A percentile compares a stretch with the other conserved stretches of the same genome.
Evolutionary conservation across 2,329 filamentous ascomycete species (phyloP).

Genomic region (Aspergillus sp.): DNA sequence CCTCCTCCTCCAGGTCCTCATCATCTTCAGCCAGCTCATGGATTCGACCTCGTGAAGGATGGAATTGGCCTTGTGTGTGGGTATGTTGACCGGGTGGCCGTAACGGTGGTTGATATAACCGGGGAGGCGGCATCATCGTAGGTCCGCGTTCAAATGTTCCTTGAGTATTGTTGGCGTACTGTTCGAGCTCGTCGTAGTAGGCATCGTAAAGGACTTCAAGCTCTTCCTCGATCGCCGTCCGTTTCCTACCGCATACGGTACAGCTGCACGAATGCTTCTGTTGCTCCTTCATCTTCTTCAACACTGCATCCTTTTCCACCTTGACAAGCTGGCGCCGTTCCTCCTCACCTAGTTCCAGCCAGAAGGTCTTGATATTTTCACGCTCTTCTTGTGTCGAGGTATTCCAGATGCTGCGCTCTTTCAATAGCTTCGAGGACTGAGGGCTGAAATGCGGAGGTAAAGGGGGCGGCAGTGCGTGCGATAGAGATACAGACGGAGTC

Average conservation of each 20-base stretch:
- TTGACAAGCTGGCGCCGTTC: conserved; percentile 94
- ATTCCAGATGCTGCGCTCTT: conserved; percentile 90
- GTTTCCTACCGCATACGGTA: conserved; percentile 92
- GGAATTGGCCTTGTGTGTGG: conserved; percentile 56
- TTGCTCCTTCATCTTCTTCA: conserved; percentile 99
- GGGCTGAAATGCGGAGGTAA: conserved; percentile 44
- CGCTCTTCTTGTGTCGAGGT: conserved; percentile 91
- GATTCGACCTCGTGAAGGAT: conserved; percentile 73
- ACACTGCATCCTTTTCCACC: conserved; percentile 95
- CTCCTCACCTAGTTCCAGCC: conserved; percentile 90
- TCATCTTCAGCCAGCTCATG: conserved; percentile 58
- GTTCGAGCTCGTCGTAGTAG: conserved; percentile 96
- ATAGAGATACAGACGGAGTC: conserved; percentile 45
- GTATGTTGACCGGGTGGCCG: conserved; percentile 59
- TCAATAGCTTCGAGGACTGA: conserved; percentile 52
- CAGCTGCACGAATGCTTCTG: conserved; percentile 99
- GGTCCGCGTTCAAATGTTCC: conserved; percentile 60
- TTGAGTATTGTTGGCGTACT: conserved; percentile 87
- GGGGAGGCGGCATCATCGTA: conserved; percentile 67
- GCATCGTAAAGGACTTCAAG: conserved; percentile 96
- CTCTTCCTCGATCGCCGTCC: conserved; percentile 96
- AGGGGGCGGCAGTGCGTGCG: conserved; percentile 43
- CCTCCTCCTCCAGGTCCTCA: conserved; percentile 54
- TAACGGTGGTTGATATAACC: conserved; percentile 58
- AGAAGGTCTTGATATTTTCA: conserved; percentile 97